These are phyloP conservation scores for Orbilia blumenaviensis DNA, from an alignment of 2,329 filamentous ascomycete species.

Conservation along the genomic window DNA sequence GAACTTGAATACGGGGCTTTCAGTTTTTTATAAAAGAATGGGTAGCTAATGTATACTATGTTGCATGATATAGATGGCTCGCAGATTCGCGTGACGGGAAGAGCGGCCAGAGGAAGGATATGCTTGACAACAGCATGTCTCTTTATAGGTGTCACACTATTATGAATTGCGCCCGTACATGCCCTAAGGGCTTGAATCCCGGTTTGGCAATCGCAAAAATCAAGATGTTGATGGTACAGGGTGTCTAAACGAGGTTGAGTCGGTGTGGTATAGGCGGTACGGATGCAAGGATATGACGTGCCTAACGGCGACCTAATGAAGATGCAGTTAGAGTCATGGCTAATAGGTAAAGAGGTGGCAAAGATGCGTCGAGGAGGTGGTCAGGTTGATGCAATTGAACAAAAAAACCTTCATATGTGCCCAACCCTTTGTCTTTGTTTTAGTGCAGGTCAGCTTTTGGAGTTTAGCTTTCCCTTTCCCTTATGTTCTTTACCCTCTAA, in stretches of 20 bases:
- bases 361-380: conserved; percentile 15
- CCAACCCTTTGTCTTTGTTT: conserved; percentile 12
- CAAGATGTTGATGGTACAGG: conserved; percentile 90
- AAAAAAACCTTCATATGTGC: conserved; percentile 20
- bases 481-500: not conserved
- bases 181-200: conserved; percentile 97
- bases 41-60: not conserved
- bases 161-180: conserved; percentile 92
- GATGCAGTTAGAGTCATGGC: conserved; percentile 5
- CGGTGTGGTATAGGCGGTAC: not conserved
- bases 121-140: conserved; percentile 98
- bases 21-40: not conserved
- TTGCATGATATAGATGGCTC: conserved; percentile 70
- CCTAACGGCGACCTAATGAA: conserved; percentile 16
- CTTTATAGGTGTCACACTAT: conserved; percentile 99
- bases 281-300: not conserved
- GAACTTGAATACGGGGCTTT: not conserved
- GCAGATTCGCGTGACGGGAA: conserved; percentile 93
- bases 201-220: conserved; percentile 95
- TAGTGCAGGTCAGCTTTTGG: conserved; percentile 34
- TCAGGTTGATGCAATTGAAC: conserved; percentile 15
- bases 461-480: conserved; percentile 35
- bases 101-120: conserved; percentile 84
- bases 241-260: conserved; percentile 58
- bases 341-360: conserved; percentile 20